Base-by-base conservation (phyloP, 2,329 filamentous ascomycete genomes). In the Furcasterigmium furcatum region DNA sequence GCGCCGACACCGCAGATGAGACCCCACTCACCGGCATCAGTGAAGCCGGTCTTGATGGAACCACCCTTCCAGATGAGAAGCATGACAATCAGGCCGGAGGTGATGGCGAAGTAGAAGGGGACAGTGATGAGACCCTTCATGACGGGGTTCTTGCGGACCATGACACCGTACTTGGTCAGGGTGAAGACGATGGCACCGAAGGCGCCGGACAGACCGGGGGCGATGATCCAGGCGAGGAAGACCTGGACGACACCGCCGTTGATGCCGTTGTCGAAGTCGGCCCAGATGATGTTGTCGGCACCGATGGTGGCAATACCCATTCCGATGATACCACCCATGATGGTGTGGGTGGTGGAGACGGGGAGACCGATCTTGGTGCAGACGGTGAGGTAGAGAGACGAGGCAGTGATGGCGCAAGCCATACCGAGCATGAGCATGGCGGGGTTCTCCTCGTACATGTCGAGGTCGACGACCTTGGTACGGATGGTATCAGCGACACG, bases 401-500 rank as follows among this genome's bases (percentile, higher is more conserved):
- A 79, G 19, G 72, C 73, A 46, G 73, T 60, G 41, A 79, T 66
- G 47, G 77, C 78, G 57, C 76, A 80, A 14, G 73, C 70, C 75
- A 81, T 80, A 20, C 73, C 77, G 4, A 82, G 65, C 76, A 82
- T 80, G 20, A 82, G 71, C 10, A 79, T 60, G 9, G 66, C 70
- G 3, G 80, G 76, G 19, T 72, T 61, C 1, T 66, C 59, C 0
- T 61, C 51, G 57, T 80, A 84, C 21, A 68, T 64, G 1, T 58
- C 50, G 29, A 70, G 71, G 45, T 71, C 66, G 55, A 84, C 75
- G 44, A 84, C 72, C 48, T 78, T 77, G 55, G 77, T 83, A 49
- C 78, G 74, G 59, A 84, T 83, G 9, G 80, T 84, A 45, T 78
- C 76, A 21, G 80, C 76, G 4, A 81, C 79, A 47, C 79, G 76